Evolutionary conservation across 1,284 basidiomycete genomes (phyloP).

Genomic region (Ustilago nuda): DNA sequence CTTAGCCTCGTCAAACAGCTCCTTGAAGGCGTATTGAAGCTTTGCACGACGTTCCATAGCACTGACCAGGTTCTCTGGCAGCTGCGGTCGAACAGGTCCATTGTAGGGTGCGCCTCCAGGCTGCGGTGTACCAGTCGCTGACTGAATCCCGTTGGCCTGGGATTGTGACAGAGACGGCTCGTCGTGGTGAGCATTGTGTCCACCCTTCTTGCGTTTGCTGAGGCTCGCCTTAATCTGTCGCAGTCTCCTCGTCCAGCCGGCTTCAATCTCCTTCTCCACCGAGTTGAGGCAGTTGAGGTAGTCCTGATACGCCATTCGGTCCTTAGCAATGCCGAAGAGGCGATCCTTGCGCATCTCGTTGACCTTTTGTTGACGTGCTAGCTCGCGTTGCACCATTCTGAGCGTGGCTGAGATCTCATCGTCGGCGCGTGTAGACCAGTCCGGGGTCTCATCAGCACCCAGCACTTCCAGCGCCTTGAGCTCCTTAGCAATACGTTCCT

Average conservation of each 20-base stretch:
- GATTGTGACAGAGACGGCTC: constrained; percentile 28
- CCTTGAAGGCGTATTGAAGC: constrained; percentile 60
- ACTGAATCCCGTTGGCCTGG: constrained; percentile 34
- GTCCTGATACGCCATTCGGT: constrained; percentile 83
- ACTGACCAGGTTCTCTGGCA: constrained; percentile 56
- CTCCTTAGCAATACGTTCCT: constrained; percentile 73
- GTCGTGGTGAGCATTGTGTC: constrained; percentile 38
- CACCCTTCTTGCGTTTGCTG: constrained; percentile 64
- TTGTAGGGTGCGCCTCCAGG: constrained; percentile 38
- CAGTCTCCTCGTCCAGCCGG: constrained; percentile 64
- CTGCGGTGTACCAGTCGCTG: constrained; percentile 38
- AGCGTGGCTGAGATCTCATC: constrained; percentile 92
- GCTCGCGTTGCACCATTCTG: constrained; percentile 85
- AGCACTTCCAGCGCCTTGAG: constrained; percentile 73
- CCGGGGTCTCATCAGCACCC: constrained; percentile 70
- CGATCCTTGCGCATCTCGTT: constrained; percentile 86
- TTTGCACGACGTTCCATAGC: constrained; percentile 59
- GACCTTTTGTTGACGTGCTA: constrained; percentile 79
- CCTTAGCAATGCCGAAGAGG: constrained; percentile 81
- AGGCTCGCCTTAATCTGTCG: constrained; percentile 64
- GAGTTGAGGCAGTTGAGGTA: constrained; percentile 61
- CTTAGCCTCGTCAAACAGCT: constrained; percentile 58
- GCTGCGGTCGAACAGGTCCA: constrained; percentile 58
- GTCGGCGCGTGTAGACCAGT: constrained; percentile 72
- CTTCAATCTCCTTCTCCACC: constrained; percentile 67